These are phyloP conservation scores for Juncus effusus DNA, from an alignment of 176 grass and related monocot species.

Conservation along the genomic window DNA sequence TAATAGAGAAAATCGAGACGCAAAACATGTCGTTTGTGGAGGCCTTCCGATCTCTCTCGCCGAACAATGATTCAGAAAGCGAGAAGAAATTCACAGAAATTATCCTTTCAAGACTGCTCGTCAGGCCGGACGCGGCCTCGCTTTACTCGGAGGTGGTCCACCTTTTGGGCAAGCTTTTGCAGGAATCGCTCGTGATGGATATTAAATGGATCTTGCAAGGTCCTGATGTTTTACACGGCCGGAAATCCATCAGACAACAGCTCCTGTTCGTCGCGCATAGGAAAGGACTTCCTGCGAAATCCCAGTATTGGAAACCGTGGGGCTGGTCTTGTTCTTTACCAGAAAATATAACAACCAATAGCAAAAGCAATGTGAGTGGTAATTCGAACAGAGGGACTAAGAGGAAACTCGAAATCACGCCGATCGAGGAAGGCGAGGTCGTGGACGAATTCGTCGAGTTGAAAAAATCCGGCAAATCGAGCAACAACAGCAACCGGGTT, in stretches of 20 bases:
- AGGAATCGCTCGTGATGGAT: constrained; percentile 87
- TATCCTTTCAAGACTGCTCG: constrained; percentile 82
- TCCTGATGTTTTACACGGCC: constrained; percentile 73
- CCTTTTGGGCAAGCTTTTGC: constrained; percentile 81
- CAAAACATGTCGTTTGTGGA: constrained; percentile 68
- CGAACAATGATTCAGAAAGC: constrained; percentile 85
- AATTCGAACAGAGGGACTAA: constrained; percentile 47
- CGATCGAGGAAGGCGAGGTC: constrained; percentile 94
- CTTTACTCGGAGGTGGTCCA: constrained; percentile 93
- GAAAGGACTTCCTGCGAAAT: constrained; percentile 58
- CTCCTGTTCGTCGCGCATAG: constrained; percentile 74
- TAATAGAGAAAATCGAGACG: constrained; percentile 76
- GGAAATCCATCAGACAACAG: constrained; percentile 93
- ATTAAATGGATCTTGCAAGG: constrained; percentile 97
- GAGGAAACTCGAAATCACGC: constrained; percentile 72
- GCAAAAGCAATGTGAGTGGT: constrained; percentile 2
- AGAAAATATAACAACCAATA: constrained; percentile 33
- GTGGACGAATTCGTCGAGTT: constrained; percentile 76
- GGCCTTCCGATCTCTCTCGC: constrained; percentile 69
- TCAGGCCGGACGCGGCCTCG: constrained; percentile 85
- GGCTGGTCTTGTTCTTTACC: constrained; percentile 61
- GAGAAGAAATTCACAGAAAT: constrained; percentile 99
- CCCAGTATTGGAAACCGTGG: constrained; percentile 95
- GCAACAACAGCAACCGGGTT: constrained; percentile 31
- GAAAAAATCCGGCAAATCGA: constrained; percentile 59